phyloP scores from a whole-genome alignment of 805 yeast genomes.

The Vanderwaltozyma yarrowii region DNA sequence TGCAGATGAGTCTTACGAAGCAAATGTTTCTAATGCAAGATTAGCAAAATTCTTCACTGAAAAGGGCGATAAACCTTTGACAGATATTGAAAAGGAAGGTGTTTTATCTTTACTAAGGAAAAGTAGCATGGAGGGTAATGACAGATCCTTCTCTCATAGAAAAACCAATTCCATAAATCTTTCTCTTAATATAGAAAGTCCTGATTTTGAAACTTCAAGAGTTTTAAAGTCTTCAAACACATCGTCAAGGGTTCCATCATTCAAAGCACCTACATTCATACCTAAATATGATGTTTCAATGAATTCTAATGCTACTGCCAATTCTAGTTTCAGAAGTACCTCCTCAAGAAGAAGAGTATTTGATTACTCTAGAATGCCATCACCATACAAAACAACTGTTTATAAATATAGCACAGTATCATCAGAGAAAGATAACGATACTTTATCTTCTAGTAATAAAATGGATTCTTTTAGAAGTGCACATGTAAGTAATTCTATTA shows the following conservation, averaged over 20 bases:
- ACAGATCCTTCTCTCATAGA: neutral
- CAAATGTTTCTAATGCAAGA: slow-evolving; percentile 43
- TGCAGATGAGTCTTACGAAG: slow-evolving; percentile 6
- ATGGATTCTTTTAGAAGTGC: too few relatives aligned
- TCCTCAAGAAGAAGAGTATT: slow-evolving; percentile 27
- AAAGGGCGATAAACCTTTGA: slow-evolving; percentile 66
- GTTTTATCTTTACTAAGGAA: slow-evolving; percentile 47
- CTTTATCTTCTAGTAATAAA: neutral
- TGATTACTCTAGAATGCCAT: slow-evolving; percentile 31
- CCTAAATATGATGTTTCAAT: slow-evolving; percentile 26
- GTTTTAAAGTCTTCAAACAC: slow-evolving; percentile 8
- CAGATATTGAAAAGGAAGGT: slow-evolving; percentile 74
- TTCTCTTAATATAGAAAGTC: neutral
- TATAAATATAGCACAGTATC: slow-evolving; percentile 20
- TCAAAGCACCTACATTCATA: slow-evolving; percentile 28
- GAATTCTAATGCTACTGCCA: slow-evolving; percentile 11
- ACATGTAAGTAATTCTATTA: neutral
- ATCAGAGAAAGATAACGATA: neutral
- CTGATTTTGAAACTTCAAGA: slow-evolving; percentile 3
- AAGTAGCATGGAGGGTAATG: neutral
- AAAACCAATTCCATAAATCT: neutral
- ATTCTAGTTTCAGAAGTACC: slow-evolving; percentile 11
- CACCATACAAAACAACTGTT: slow-evolving; percentile 31
- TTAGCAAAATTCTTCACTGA: slow-evolving; percentile 59
- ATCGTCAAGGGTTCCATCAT: slow-evolving; percentile 5